Evolutionary conservation across 352 stramenopile species (phyloP).

Genomic region (Paralagenidium karlingii): DNA sequence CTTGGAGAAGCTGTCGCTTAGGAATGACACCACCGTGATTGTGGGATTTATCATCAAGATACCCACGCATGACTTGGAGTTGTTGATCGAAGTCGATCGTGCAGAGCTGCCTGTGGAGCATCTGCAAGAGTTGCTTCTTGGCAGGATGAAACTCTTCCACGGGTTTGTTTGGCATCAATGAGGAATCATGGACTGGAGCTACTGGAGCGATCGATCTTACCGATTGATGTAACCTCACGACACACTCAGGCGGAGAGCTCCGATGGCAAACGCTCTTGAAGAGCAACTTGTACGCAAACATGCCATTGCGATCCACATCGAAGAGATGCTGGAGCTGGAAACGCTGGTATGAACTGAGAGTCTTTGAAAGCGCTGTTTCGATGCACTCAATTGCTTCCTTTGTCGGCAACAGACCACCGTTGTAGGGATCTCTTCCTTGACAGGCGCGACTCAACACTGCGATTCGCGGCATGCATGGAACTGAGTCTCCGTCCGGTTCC

Average conservation of each 20-base stretch:
- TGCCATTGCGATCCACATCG: conserved; percentile 37
- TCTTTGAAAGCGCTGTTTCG: conserved; percentile 13
- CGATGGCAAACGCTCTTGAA: conserved; percentile 61
- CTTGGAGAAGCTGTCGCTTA: conserved; percentile 17
- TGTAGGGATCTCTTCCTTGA: conserved; percentile 16
- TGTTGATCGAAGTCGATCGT: conserved; percentile 57
- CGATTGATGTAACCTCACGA: no score
- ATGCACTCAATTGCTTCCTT: conserved; percentile 17
- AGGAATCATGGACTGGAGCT: conserved; percentile 1
- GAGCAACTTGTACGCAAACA: conserved; percentile 60
- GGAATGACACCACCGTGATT: conserved; percentile 15
- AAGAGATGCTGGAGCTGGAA: conserved; percentile 51
- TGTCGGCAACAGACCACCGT: conserved; percentile 14
- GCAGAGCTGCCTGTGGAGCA: conserved; percentile 48
- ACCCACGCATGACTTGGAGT: conserved; percentile 47
- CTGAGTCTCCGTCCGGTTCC: background rate
- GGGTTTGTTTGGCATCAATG: background rate
- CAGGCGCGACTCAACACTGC: conserved; percentile 28
- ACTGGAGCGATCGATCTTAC: no score
- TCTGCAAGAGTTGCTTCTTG: background rate
- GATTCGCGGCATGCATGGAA: conserved; percentile 28
- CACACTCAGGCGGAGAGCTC: conserved; percentile 4
- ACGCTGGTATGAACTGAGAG: conserved; percentile 16
- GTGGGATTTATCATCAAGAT: conserved; percentile 21
- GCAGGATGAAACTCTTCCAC: background rate